A percentile compares a stretch with the other conserved stretches of the same genome.
Conservation (phyloP, 345 rosid genomes). For the Brassica rapa region DNA sequence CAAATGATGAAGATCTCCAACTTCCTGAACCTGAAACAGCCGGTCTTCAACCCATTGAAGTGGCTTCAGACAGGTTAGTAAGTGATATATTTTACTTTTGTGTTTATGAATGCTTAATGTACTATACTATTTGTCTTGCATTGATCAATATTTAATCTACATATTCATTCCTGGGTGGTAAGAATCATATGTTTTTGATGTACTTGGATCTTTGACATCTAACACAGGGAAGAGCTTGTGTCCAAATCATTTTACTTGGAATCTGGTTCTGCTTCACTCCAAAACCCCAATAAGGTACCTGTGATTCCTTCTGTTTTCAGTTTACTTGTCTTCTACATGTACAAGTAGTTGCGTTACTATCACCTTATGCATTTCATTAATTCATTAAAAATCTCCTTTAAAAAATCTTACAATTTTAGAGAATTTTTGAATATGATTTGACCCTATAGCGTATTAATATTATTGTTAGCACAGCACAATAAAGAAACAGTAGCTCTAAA, state of each 20-base stretch:
- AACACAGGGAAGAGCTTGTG: conserved; percentile 55
- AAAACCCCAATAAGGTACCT: conserved; percentile 65
- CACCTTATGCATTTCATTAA: background rate
- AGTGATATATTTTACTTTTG: background rate
- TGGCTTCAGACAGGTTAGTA: conserved; percentile 30
- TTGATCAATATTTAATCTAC: too few relatives aligned
- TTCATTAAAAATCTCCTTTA: background rate
- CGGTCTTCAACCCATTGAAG: conserved; percentile 12
- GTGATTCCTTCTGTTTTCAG: background rate
- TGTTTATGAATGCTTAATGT: too few relatives aligned
- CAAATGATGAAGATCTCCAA: conserved; percentile 19
- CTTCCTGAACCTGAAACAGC: conserved; percentile 5
- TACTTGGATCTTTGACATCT: conserved; percentile 26
- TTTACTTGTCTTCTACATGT: background rate
- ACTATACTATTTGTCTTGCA: too few relatives aligned
- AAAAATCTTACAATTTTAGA: background rate
- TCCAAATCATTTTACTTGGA: conserved; percentile 46
- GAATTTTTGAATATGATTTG: background rate
- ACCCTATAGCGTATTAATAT: background rate
- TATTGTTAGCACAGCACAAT: background rate
- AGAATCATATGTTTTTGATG: conserved; percentile 11
- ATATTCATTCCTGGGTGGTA: conserved; percentile 8
- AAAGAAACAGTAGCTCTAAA: background rate
- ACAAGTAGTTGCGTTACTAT: background rate
- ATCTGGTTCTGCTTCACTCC: conserved; percentile 60